Evolutionary conservation across 768 basidiomycete species (phyloP).

Genomic region (Leccinum boreale): DNA sequence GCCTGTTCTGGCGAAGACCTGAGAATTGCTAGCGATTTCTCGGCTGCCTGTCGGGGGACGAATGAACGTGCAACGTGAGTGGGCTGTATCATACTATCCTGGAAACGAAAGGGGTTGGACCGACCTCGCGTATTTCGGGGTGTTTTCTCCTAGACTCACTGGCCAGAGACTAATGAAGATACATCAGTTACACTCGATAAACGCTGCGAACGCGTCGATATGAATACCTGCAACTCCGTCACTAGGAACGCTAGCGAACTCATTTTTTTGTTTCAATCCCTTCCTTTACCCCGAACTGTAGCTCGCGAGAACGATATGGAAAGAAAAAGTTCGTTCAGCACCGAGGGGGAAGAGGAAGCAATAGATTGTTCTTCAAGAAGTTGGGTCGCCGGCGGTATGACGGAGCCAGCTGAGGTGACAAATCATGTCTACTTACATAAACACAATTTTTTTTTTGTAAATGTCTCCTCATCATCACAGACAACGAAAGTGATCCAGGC

Average conservation of each 20-base stretch:
- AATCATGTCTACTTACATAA: too few relatives aligned
- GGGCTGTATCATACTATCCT: background rate
- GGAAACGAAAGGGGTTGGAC: background rate
- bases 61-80: background rate
- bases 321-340: background rate
- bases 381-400: too few relatives aligned
- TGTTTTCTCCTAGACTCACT: constrained; percentile 87
- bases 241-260: constrained; percentile 68
- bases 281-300: background rate
- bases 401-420: too few relatives aligned
- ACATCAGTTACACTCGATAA: constrained; percentile 1
- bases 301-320: background rate
- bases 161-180: constrained; percentile 62
- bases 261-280: constrained; percentile 34
- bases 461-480: too few relatives aligned
- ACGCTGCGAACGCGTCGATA: background rate
- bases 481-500: too few relatives aligned
- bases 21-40: constrained; percentile 80
- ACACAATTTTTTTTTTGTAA: too few relatives aligned
- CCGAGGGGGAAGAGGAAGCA: background rate
- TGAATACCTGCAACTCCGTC: constrained; percentile 65
- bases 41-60: constrained; percentile 60
- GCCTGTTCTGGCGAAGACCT: constrained; percentile 82
- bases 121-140: constrained; percentile 91
- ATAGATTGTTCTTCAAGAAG: background rate